Base-by-base conservation (phyloP, 495 filamentous ascomycete genomes). In the Cercophora sp. region DNA sequence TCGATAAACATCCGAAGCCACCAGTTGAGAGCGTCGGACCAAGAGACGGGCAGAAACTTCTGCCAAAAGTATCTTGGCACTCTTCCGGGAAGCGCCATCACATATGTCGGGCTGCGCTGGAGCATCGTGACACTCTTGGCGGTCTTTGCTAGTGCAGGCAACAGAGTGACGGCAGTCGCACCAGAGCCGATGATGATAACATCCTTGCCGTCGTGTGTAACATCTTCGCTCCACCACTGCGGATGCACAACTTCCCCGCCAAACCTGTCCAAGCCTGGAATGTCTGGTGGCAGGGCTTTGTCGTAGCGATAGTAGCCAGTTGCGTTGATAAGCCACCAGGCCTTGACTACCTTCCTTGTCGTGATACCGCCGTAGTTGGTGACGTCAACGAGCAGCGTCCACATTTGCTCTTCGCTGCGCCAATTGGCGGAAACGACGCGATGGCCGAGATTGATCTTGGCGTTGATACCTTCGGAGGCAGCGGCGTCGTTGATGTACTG, bases 291-390 rank as follows among this genome's bases (percentile, higher is more conserved):
- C 29, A 84, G 55, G 0, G 85, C 78, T 49, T 77, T 63, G 9
- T 80, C 62, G 69, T 89, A 87, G 62, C 83, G 77, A 58, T 84
- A 85, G 65, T 88, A 89, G 10, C 86, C 86, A 0, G 80, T 84
- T 56, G 79, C 79, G 48, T 80, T 64, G 47, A 88, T 68, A 32
- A 88, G 40, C 63, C 84, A 87, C 13, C 73, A 74, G 5, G 80
- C 69, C 35, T 65, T 76, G 53, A 79, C 61, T 8, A 37, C 27
- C 6, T 63, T 65, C 26, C 69, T 79, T 32, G 41, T 19, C n/a
- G 72, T 62, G 27, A 68, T 59, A 9, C 77, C 77, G 20, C 79
- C 70, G 5, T 20, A 16, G 35, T 27, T 15, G 16, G 46, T 50
- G 9, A 65, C 63, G 5, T 80, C 74, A 8, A 85, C 76, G 0